Conservation (phyloP, 768 basidiomycete species). For the Mrakia hoshinonis region DNA sequence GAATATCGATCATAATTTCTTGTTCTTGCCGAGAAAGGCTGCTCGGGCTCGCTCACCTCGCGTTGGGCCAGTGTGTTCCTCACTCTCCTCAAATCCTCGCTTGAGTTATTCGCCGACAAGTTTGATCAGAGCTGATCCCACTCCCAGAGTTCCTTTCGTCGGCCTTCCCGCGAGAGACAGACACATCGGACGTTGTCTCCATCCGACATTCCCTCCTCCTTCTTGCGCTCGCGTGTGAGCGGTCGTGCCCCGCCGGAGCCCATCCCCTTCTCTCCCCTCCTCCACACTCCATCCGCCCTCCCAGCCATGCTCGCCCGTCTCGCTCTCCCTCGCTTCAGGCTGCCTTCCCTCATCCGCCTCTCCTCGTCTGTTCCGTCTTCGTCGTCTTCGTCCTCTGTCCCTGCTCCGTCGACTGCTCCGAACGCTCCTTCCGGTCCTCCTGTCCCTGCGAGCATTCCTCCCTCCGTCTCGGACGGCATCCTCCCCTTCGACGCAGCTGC, state of each 20-base stretch:
- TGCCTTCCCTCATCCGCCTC: not conserved
- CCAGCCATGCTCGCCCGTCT: not conserved
- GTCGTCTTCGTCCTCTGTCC: not conserved
- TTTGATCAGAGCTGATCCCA: too few species aligned
- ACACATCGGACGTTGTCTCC: too few species aligned
- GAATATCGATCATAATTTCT: too few species aligned
- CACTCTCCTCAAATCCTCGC: too few species aligned
- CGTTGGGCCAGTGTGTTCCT: too few species aligned
- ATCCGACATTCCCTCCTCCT: too few species aligned
- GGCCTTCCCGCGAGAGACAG: too few species aligned
- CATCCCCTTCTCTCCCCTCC: not conserved
- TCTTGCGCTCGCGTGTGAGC: too few species aligned
- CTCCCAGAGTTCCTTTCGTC: too few species aligned
- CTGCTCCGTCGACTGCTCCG: not conserved
- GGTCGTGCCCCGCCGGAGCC: conserved; percentile 2
- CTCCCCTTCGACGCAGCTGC: not conserved
- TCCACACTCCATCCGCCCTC: not conserved
- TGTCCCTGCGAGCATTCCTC: not conserved
- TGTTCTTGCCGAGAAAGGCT: too few species aligned
- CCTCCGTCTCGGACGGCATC: not conserved
- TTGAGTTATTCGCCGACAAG: too few species aligned
- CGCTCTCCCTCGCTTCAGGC: not conserved
- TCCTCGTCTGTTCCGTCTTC: not conserved
- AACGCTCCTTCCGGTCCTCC: not conserved
- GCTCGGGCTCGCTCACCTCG: too few species aligned